Conservation (phyloP, 108 stramenopile genomes). For the Conticribra weissflogii region DNA sequence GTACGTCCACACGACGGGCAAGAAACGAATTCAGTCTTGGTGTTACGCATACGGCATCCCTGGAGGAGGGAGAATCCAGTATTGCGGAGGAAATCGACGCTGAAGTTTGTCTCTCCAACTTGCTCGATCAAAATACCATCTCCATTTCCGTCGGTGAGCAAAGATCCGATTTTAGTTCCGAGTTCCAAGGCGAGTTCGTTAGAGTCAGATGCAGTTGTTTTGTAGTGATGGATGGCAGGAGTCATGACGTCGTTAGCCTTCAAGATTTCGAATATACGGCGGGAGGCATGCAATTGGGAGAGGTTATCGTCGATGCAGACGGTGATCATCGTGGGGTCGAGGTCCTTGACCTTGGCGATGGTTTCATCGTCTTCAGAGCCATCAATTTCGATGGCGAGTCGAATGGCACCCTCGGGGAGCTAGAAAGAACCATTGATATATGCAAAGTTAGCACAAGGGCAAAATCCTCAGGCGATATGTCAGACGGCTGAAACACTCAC, state of each 20-base stretch:
- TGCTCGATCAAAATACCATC: conserved; percentile 92
- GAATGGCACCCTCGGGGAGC: conserved; percentile 87
- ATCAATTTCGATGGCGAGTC: conserved; percentile 83
- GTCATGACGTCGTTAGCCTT: conserved; percentile 72
- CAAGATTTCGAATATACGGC: conserved; percentile 91
- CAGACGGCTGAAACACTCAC: conserved; percentile 34
- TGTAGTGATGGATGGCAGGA: conserved; percentile 90
- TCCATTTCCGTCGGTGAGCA: conserved; percentile 91
- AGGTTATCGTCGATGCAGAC: conserved; percentile 67
- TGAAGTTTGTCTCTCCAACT: conserved; percentile 70
- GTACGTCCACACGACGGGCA: conserved; percentile 98
- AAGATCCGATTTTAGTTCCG: conserved; percentile 85
- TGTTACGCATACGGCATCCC: conserved; percentile 96
- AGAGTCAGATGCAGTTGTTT: conserved; percentile 66
- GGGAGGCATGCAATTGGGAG: conserved; percentile 88
- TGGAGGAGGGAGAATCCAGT: conserved; percentile 91
- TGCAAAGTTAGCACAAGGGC: too few relatives aligned
- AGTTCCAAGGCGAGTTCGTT: conserved; percentile 87
- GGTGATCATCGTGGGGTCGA: conserved; percentile 74
- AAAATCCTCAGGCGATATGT: too few relatives aligned
- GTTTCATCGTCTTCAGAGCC: conserved; percentile 80
- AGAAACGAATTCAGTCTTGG: conserved; percentile 98
- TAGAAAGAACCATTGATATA: too few relatives aligned
- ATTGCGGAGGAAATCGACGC: conserved; percentile 82
- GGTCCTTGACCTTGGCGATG: conserved; percentile 78